Percentiles rank a stretch among this genome's conserved stretches.
Conservation (phyloP, 2,329 filamentous ascomycete species). For the Rugonectria rugulosa region DNA sequence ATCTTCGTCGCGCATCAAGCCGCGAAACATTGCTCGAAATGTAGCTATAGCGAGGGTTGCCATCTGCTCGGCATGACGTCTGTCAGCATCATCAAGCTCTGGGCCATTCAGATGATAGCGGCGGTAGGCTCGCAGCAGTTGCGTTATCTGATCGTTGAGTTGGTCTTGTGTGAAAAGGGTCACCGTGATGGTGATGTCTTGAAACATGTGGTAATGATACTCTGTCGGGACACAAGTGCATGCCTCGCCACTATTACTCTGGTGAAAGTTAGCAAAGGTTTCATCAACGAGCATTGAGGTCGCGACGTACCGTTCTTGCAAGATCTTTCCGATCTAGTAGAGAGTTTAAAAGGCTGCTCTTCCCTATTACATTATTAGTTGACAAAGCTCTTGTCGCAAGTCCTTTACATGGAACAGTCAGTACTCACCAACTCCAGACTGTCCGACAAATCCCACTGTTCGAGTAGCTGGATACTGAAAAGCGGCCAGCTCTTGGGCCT, state of each 20-base stretch:
- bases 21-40: conserved; percentile 48
- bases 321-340: conserved; percentile 51
- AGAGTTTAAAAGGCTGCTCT: conserved; percentile 59
- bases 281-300: not conserved
- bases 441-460: conserved; percentile 56
- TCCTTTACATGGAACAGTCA: fast-evolving
- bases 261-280: not conserved
- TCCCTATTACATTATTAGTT: no score
- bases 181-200: conserved; percentile 45
- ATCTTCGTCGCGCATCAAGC: conserved; percentile 25
- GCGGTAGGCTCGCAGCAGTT: conserved; percentile 48
- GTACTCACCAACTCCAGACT: conserved; percentile 53
- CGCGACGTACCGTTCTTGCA: conserved; percentile 50
- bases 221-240: conserved; percentile 59
- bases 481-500: conserved; percentile 42
- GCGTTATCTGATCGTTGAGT: conserved; percentile 43
- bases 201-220: conserved; percentile 48
- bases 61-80: conserved; percentile 33
- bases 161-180: conserved; percentile 44
- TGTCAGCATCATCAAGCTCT: conserved; percentile 35
- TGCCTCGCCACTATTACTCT: conserved; percentile 54
- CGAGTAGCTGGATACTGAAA: conserved; percentile 50
- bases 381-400: no score
- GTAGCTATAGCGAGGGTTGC: conserved; percentile 47
- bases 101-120: conserved; percentile 41